phyloP scores from a whole-genome alignment of 2,329 filamentous ascomycete genomes.

The Botryotinia globosa region DNA sequence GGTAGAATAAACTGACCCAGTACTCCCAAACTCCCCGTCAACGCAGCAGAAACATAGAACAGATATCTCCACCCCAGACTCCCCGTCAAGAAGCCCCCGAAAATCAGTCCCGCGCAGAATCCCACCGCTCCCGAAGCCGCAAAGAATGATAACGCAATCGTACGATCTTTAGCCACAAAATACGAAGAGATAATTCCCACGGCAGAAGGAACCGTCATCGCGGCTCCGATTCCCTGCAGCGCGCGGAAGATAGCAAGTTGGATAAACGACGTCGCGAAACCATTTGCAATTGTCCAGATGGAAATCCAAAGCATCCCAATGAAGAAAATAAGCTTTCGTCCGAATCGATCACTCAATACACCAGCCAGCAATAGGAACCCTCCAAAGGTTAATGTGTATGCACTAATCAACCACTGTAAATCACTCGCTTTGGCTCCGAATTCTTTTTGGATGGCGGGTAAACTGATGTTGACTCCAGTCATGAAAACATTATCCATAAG shows the following conservation, averaged over 20 bases:
- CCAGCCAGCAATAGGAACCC: constrained; percentile 40
- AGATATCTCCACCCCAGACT: constrained; percentile 43
- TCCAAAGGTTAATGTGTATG: constrained; percentile 43
- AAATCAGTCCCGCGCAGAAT: constrained; percentile 43
- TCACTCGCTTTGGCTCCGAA: constrained; percentile 40
- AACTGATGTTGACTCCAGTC: constrained; percentile 43
- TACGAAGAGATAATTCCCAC: constrained; percentile 47
- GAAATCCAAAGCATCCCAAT: constrained; percentile 41
- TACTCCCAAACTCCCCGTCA: constrained; percentile 37
- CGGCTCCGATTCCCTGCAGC: constrained; percentile 46
- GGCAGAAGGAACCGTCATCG: constrained; percentile 47
- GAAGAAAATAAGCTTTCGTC: constrained; percentile 41
- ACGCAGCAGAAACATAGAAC: constrained; percentile 40
- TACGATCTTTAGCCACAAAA: constrained; percentile 41
- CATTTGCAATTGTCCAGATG: constrained; percentile 40
- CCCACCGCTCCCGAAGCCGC: constrained; percentile 42
- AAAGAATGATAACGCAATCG: constrained; percentile 42
- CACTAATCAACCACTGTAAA: constrained; percentile 44
- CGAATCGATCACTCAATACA: constrained; percentile 38
- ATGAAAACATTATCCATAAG: constrained; percentile 47
- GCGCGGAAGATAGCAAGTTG: constrained; percentile 46
- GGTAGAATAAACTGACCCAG: constrained; percentile 42
- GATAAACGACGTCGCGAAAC: constrained; percentile 45
- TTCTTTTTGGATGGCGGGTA: constrained; percentile 43
- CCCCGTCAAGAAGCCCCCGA: constrained; percentile 42